phyloP scores from a whole-genome alignment of 306 rosid species.

The Morella rubra region DNA sequence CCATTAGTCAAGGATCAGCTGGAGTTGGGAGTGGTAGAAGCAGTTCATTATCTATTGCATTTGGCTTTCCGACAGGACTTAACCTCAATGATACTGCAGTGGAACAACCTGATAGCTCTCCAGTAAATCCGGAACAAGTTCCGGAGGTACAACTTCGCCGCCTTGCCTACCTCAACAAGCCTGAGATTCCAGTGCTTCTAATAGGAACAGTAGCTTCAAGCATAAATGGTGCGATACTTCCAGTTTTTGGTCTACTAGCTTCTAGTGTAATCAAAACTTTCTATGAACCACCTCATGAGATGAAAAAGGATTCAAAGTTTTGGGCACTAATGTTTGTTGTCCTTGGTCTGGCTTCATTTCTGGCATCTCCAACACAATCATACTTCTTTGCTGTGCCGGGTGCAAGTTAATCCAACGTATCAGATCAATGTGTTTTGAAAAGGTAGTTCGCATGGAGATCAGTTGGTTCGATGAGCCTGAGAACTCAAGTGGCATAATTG shows the following conservation, averaged over 20 bases:
- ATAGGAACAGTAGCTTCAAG: conserved; percentile 26
- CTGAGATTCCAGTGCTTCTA: conserved; percentile 25
- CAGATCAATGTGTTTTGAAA: conserved; percentile 42
- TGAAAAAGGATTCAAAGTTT: conserved; percentile 17
- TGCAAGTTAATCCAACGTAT: conserved; percentile 46
- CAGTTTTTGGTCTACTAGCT: conserved; percentile 6
- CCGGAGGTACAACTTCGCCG: conserved; percentile 15
- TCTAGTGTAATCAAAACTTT: conserved; percentile 13
- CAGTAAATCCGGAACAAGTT: background rate
- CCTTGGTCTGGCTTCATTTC: conserved; percentile 35
- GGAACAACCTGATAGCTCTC: conserved; percentile 19
- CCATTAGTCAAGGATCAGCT: conserved; percentile 71
- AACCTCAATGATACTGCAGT: conserved; percentile 36
- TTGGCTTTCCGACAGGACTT: conserved; percentile 70
- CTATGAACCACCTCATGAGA: conserved; percentile 18
- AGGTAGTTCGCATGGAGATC: conserved; percentile 49
- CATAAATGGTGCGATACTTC: conserved; percentile 7
- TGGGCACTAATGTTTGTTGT: conserved; percentile 39
- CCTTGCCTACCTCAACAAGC: conserved; percentile 26
- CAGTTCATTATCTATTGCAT: conserved; percentile 64
- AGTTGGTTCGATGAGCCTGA: conserved; percentile 29
- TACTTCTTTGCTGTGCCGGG: conserved; percentile 55
- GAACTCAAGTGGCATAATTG: conserved; percentile 49
- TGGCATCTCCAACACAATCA: conserved; percentile 32
- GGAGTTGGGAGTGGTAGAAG: conserved; percentile 50